These are phyloP conservation scores for Metschnikowia drakensbergensis DNA, from an alignment of 805 yeast species.

Conservation along the genomic window DNA sequence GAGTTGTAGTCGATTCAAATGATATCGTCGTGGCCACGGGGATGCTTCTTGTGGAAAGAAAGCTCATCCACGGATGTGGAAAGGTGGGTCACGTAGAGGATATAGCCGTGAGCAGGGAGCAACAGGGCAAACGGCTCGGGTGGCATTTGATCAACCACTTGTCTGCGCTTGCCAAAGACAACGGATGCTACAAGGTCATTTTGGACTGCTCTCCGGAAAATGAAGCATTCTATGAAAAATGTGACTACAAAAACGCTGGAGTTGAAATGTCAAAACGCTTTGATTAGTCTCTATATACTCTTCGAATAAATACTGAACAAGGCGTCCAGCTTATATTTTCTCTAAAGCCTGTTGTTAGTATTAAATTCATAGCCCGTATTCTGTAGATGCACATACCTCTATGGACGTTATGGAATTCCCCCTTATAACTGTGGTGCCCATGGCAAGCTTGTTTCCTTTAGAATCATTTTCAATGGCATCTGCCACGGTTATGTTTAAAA, in stretches of 20 bases:
- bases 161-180: constrained; percentile 51
- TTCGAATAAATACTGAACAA: background rate
- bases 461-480: constrained; percentile 61
- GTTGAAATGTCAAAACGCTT: constrained; percentile 61
- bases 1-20: constrained; percentile 56
- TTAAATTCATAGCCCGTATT: too few relatives aligned
- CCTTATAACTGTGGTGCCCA: constrained; percentile 71
- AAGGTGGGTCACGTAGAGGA: constrained; percentile 93
- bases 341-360: constrained; percentile 14
- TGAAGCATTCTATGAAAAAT: constrained; percentile 81
- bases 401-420: constrained; percentile 76
- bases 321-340: background rate
- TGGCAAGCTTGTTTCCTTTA: constrained; percentile 47
- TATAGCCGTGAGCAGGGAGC: constrained; percentile 68
- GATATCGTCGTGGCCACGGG: constrained; percentile 78
- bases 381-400: constrained; percentile 44
- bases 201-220: constrained; percentile 85
- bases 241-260: constrained; percentile 69
- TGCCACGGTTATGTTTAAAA: constrained; percentile 66
- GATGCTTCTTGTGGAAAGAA: constrained; percentile 71
- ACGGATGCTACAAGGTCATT: constrained; percentile 83
- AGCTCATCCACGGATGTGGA: constrained; percentile 81
- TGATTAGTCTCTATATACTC: constrained; percentile 8
- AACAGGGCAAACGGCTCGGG: constrained; percentile 86
- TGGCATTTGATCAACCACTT: constrained; percentile 58